Conservation (phyloP, 1,284 basidiomycete genomes). For the Boletus semigastroideus region DNA sequence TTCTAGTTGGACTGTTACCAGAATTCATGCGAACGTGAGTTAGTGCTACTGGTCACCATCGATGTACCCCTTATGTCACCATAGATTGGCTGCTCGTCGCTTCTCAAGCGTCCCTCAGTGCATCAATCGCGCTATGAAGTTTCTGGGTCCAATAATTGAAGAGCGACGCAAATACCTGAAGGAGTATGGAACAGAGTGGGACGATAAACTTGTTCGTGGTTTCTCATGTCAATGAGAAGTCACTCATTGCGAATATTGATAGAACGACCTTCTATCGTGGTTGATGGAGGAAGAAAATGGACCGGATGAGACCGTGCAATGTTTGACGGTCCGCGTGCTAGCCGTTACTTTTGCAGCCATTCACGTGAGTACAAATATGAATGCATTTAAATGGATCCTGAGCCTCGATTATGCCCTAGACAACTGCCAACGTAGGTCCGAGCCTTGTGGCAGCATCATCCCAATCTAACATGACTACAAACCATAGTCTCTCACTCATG, state of each 20-base stretch:
- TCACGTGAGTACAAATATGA: slow-evolving; percentile 23
- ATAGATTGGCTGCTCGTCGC: neutral
- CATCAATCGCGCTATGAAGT: slow-evolving; percentile 16
- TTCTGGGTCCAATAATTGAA: slow-evolving; percentile 38
- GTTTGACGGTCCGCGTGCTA: slow-evolving; percentile 36
- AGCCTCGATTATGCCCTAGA: slow-evolving; percentile 3
- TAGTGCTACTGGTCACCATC: no score
- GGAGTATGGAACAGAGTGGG: slow-evolving; percentile 37
- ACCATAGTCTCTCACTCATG: slow-evolving; percentile 34
- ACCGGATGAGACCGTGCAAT: neutral
- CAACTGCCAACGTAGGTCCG: slow-evolving; percentile 15
- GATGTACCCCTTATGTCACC: neutral
- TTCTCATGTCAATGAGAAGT: neutral
- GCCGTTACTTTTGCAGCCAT: slow-evolving; percentile 40
- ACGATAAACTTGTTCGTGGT: slow-evolving; percentile 31
- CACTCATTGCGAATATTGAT: neutral
- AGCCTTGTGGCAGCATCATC: neutral
- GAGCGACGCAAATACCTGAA: slow-evolving; percentile 34
- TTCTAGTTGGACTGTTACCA: neutral
- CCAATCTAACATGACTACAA: neutral
- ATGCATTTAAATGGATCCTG: neutral
- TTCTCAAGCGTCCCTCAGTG: neutral
- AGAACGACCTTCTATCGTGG: slow-evolving; percentile 43
- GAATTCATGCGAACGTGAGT: neutral
- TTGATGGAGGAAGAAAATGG: slow-evolving; percentile 35